phyloP scores from a whole-genome alignment of 371 early-diverging fungal species.

The Conidiobolus incongruus region DNA sequence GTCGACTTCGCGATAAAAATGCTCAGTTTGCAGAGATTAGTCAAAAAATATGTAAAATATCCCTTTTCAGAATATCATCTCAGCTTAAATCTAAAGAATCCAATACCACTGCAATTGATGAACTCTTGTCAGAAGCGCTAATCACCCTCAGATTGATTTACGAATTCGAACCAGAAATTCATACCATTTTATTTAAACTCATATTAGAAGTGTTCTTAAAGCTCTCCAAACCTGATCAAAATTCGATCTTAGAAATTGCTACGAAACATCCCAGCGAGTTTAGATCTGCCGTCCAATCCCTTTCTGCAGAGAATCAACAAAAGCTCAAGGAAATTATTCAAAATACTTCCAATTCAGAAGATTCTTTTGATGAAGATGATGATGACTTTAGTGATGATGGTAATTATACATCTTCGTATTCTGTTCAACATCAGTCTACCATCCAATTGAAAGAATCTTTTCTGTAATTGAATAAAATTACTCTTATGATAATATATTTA shows the following conservation, averaged over 20 bases:
- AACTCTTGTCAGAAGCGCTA: neutral
- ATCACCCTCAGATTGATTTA: neutral
- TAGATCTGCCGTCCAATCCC: neutral
- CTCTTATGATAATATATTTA: no score
- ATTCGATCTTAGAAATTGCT: neutral
- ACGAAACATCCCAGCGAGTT: neutral
- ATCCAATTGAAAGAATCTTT: constrained; percentile 3
- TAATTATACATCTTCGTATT: neutral
- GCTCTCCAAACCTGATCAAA: neutral
- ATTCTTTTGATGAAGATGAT: neutral
- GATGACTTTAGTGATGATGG: neutral
- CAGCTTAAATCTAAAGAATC: neutral
- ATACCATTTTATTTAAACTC: neutral
- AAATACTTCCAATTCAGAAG: neutral
- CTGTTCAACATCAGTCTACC: neutral
- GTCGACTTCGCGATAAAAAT: no score
- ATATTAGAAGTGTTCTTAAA: neutral
- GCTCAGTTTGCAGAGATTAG: no score
- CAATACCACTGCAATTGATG: neutral
- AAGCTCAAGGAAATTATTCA: neutral
- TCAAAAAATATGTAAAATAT: no score
- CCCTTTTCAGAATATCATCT: no score
- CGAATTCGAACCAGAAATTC: neutral
- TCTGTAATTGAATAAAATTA: neutral
- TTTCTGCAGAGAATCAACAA: neutral